Base-by-base conservation (phyloP, 2,329 filamentous ascomycete genomes). In the Thielaviopsis punctulata region DNA sequence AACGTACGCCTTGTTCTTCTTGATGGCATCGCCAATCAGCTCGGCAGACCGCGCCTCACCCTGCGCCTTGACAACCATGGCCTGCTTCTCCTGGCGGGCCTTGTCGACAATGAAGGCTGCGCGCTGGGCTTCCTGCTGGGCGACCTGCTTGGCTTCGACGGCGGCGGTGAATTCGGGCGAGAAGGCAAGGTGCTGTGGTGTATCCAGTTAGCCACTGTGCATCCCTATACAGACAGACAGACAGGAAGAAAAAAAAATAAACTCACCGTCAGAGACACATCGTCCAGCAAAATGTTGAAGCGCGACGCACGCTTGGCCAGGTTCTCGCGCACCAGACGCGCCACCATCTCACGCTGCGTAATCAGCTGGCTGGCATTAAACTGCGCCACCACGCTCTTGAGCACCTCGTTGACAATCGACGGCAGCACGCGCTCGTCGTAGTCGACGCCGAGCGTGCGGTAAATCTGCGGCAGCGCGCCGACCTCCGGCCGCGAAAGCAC, bases 331-430 rank as follows among this genome's bases (percentile, higher is more conserved):
- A 98, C 92, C 55, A 98, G 73, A 64, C 77, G 79, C 54, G 86
- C 88, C 53, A 98, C 92, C 67, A 87, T 95, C 73, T 98, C 92
- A 79, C 92, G 84, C 77, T 98, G 92, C 23, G 92, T 98, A 68
- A 98, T 98, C 65, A 98, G 74, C 72, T 98, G 92, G 63, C 84
- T 92, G 59, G 92, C 92, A 62, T 98, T 96, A 77, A 98, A 98
- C 69, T 98, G 92, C 24, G 92, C 92, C 45, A 98, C 92, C 23
- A 98, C 92, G 62, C 88, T 93, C 81, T 98, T 98, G 62, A 98
- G 70, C 41, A 98, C 92, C 73, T 98, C 92, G 64, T 98, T 98
- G 57, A 96, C 92, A 62, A 98, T 98, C 12, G 89, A 95, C 6
- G 92, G 92, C 57, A 98, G 75, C 43, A 98, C 88, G 56, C 92